These are phyloP conservation scores for Suillus placidus DNA, from an alignment of 768 basidiomycete species.

Conservation along the genomic window DNA sequence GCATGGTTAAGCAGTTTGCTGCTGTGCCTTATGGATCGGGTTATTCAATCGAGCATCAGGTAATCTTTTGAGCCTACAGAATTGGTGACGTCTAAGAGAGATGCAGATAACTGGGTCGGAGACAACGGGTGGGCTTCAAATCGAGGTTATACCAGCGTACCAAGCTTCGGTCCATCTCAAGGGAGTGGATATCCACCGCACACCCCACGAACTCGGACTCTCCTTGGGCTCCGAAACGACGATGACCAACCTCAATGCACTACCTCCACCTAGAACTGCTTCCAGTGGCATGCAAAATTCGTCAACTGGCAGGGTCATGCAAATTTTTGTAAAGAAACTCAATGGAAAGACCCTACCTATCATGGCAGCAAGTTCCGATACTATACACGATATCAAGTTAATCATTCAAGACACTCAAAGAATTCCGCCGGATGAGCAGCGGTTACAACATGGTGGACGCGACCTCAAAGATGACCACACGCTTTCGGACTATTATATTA, in stretches of 20 bases:
- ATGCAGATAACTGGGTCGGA: background rate
- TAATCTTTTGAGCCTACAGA: background rate
- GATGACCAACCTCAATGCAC: background rate
- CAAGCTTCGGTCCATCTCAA: background rate
- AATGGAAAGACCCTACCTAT: conserved; percentile 87
- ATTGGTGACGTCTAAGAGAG: background rate
- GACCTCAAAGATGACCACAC: conserved; percentile 95
- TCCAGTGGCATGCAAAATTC: background rate
- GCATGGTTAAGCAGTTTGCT: conserved; percentile 18
- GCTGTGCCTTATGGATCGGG: conserved; percentile 29
- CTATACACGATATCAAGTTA: conserved; percentile 75
- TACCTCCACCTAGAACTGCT: background rate
- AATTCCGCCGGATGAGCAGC: conserved; percentile 93
- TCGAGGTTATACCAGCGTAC: conserved; percentile 10
- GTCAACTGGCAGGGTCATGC: conserved; percentile 58
- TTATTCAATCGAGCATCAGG: conserved; percentile 27
- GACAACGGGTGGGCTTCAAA: conserved; percentile 17
- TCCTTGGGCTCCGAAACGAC: background rate
- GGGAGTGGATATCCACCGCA: background rate
- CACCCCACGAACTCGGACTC: conserved; percentile 8
- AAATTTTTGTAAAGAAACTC: conserved; percentile 80
- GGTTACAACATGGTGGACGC: conserved; percentile 91
- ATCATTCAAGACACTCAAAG: conserved; percentile 93
- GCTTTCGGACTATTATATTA: conserved; percentile 93
- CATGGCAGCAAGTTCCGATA: conserved; percentile 76